Evolutionary conservation across 2,329 filamentous ascomycete species (phyloP), one percentile per base, ranked within the genome.

Genomic region (Hirsutella minnesotensis): DNA sequence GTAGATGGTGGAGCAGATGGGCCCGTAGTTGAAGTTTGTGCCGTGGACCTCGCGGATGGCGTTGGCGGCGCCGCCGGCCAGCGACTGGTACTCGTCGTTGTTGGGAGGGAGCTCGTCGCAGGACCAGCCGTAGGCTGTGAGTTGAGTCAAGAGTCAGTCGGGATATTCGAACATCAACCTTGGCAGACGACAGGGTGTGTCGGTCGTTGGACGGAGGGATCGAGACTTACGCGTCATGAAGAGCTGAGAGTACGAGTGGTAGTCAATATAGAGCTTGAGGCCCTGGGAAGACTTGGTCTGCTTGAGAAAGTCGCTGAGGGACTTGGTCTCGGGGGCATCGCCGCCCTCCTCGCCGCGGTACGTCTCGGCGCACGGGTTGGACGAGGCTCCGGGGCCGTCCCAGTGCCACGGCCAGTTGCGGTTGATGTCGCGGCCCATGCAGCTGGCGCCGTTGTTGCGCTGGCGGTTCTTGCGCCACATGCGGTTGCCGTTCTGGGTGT

Each of bases 381-480:
- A 68, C 2, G 69, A 74, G 3, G 72, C 66, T 5, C 70, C 72
- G 5, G 53, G 58, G 48, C 58, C 59, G 35, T 60, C 58, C 76
- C 75, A 79, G 51, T 66, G 59, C 57, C 69, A 69, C 56, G 64
- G 71, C 75, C 74, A 79, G 60, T 77, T 78, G 45, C 76, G 68
- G 61, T 80, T 79, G 53, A 77, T 65, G 49, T 79, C 76, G 10
- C 64, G 67, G 36, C 73, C 73, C 27, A 70, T 48, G 51, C 73
- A 77, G 29, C 55, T 55, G 45, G 59, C 61, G 8, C 60, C 57
- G 0, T 53, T 46, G 31, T 59, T 61, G 5, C 54, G 51, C 47
- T 72, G 65, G 3, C 75, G 67, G 56, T 77, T 79, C 61, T 80
- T 79, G 47, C 76, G 73, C 77, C 77, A 81, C 41, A 81, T 52